Percentiles rank a stretch among this genome's conserved stretches.
Evolutionary conservation across 495 filamentous ascomycete genomes (phyloP).

Genomic region (Trypethelium eluteriae): DNA sequence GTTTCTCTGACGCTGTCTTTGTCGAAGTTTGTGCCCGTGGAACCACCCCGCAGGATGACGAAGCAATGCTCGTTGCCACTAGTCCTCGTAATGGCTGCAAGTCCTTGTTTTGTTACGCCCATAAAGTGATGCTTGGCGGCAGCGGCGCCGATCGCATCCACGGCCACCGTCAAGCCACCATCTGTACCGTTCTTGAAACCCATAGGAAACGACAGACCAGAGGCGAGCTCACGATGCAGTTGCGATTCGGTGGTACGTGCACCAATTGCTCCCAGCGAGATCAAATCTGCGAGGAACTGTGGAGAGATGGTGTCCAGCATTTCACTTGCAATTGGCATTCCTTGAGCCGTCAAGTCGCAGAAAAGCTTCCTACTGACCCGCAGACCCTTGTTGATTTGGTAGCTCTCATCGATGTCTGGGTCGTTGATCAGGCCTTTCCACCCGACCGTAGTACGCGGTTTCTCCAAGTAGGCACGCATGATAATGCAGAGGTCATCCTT

Average conservation of each 20-base stretch:
- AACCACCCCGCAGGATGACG: constrained; percentile 87
- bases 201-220: constrained; percentile 95
- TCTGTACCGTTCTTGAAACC: constrained; percentile 99
- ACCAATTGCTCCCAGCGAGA: constrained; percentile 92
- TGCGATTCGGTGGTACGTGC: constrained; percentile 97
- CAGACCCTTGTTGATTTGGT: constrained; percentile 98
- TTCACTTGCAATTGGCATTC: constrained; percentile 90
- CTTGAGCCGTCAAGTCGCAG: constrained; percentile 72
- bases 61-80: constrained; percentile 93
- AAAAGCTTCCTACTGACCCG: constrained; percentile 83
- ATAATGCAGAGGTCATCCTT: constrained; percentile 79
- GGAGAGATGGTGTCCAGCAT: constrained; percentile 99
- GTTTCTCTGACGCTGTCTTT: constrained; percentile 67
- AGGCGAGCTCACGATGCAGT: constrained; percentile 89
- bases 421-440: constrained; percentile 99
- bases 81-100: constrained; percentile 90
- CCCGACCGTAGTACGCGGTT: constrained; percentile 96
- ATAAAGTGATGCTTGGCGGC: constrained; percentile 93
- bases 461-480: constrained; percentile 99
- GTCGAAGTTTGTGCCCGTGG: constrained; percentile 91
- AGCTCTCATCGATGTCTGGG: constrained; percentile 93
- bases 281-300: constrained; percentile 86
- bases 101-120: constrained; percentile 97
- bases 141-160: constrained; percentile 91
- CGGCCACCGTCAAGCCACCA: constrained; percentile 85